Percentiles rank a stretch among this genome's conserved stretches.
phyloP scores from a whole-genome alignment of 2,329 filamentous ascomycete genomes.

The Clarireedia hainanense region DNA sequence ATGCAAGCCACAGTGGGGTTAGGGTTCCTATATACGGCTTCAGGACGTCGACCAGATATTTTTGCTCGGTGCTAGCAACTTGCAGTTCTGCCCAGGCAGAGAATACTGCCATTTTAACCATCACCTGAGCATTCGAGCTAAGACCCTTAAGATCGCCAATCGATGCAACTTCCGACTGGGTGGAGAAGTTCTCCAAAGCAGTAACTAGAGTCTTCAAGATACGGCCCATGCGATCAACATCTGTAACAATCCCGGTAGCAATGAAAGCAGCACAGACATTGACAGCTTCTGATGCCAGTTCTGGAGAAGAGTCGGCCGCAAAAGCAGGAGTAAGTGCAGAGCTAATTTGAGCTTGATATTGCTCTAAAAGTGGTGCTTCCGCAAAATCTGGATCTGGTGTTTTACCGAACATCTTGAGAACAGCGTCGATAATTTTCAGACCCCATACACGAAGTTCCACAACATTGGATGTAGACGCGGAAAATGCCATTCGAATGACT shows the following conservation, averaged over 20 bases:
- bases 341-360: constrained; percentile 97
- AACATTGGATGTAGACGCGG: constrained; percentile 89
- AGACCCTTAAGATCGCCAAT: constrained; percentile 91
- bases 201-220: constrained; percentile 90
- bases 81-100: constrained; percentile 96
- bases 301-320: constrained; percentile 88
- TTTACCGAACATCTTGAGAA: constrained; percentile 93
- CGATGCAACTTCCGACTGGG: constrained; percentile 69
- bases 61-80: constrained; percentile 87
- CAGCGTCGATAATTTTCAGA: constrained; percentile 84
- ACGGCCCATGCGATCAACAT: constrained; percentile 96
- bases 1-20: constrained; percentile 90
- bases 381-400: constrained; percentile 94
- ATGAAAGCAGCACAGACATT: constrained; percentile 98
- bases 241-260: constrained; percentile 91
- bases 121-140: constrained; percentile 92
- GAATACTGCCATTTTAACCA: constrained; percentile 97
- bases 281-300: constrained; percentile 90
- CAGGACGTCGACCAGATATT: constrained; percentile 80
- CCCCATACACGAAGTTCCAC: constrained; percentile 85
- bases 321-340: constrained; percentile 95
- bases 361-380: constrained; percentile 92
- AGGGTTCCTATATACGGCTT: constrained; percentile 84
- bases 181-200: constrained; percentile 85
- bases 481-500: constrained; percentile 94